phyloP scores from a whole-genome alignment of 306 rosid species.

The Hylodesmum podocarpum region DNA sequence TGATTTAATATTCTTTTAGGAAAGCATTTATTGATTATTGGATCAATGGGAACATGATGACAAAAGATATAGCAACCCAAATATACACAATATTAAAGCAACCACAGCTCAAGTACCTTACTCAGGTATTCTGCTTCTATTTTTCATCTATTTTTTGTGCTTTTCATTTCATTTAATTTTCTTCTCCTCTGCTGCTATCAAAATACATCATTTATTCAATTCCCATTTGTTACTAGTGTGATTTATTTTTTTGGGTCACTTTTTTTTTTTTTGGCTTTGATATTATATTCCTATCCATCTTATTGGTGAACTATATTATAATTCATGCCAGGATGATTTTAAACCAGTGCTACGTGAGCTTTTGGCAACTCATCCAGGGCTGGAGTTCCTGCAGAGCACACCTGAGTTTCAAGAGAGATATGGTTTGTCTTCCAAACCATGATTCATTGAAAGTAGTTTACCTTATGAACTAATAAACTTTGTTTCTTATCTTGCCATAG shows the following conservation, averaged over 20 bases:
- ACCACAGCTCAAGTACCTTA: constrained; percentile 76
- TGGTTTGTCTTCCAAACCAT: constrained; percentile 60
- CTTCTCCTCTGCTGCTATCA: constrained; percentile 11
- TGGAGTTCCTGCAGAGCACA: constrained; percentile 96
- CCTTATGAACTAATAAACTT: not conserved
- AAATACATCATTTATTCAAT: constrained; percentile 23
- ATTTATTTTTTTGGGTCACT: not conserved
- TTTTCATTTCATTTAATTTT: constrained; percentile 22
- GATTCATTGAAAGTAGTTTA: constrained; percentile 1
- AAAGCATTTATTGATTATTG: constrained; percentile 82
- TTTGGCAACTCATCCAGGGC: constrained; percentile 95
- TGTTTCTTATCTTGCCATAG: not conserved
- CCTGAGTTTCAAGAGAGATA: constrained; percentile 99
- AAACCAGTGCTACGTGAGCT: constrained; percentile 94
- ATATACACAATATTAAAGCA: constrained; percentile 81
- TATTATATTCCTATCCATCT: constrained; percentile 17
- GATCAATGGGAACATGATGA: constrained; percentile 85
- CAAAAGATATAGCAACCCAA: constrained; percentile 83
- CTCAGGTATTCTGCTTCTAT: constrained; percentile 64
- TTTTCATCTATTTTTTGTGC: constrained; percentile 15
- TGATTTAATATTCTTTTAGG: constrained; percentile 45
- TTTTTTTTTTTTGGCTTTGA: constrained; percentile 15
- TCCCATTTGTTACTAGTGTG: constrained; percentile 5
- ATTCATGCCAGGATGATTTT: constrained; percentile 76
- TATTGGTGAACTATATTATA: constrained; percentile 27